Evolutionary conservation across 345 rosid species (phyloP), one percentile per base, ranked within the genome.

Genomic region (Dovyalis caffra): DNA sequence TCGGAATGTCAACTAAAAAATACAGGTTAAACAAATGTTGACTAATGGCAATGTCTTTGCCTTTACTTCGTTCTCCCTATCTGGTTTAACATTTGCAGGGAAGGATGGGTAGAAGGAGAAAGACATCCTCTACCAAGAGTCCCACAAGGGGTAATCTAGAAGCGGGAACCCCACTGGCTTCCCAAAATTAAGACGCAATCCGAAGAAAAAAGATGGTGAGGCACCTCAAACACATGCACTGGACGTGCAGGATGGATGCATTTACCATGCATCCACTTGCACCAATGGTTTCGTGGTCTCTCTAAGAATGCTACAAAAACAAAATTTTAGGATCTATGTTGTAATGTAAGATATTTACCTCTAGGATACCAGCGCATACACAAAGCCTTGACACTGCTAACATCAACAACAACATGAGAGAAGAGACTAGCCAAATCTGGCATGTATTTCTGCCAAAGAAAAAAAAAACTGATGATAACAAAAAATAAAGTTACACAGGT

Each of bases 361-460:
- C 25, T 79, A 8, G 95, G 95, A 76, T 75, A 87, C 95, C 97
- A 94, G 67, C 98, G 90, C 47, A 60, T 20, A 75, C 97, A 92
- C 81, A 94, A 83, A 80, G 91, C 88, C 76, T 81, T 91, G 71
- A 94, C 78, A 65, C 97, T 94, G 86, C 98, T 92, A 61, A 94
- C 97, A 79, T 94, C 97, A 23, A 94, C 97, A 20, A 94, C 79
- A 56, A 82, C 74, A 83, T 91, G 98, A 53, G 97, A 66, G 83
- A 93, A 93, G 62, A 91, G 88, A 60, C 86, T 73, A 77, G 97
- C 93, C 82, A 93, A 81, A 32, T 90, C 86, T 6, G 97, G 92
- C 98, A 93, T 91, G 81, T 89, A 91, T 79, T 93, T 95, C 99
- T 95, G 90, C 75, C 35, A 71, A 26, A 23, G 8, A 8, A 81